Conservation (phyloP, 768 basidiomycete species). For the Russula foetens region DNA sequence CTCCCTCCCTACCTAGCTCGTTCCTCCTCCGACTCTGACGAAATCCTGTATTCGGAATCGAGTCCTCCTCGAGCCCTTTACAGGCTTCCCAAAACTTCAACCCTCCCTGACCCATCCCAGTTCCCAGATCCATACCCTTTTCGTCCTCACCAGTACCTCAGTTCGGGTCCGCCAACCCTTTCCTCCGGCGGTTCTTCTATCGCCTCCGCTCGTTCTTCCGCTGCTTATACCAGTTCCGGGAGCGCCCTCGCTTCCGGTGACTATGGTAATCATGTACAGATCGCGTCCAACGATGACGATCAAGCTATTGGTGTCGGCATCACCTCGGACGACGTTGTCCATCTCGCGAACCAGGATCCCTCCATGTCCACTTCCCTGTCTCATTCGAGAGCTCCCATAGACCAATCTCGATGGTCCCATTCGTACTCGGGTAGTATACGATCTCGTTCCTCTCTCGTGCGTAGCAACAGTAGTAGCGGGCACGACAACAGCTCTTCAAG, state of each 20-base stretch:
- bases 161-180: conserved; percentile 44
- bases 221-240: conserved; percentile 68
- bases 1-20: conserved; percentile 32
- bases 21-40: conserved; percentile 35
- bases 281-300: conserved; percentile 53
- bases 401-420: conserved; percentile 69
- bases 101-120: conserved; percentile 54
- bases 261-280: conserved; percentile 50
- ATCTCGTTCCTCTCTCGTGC: conserved; percentile 64
- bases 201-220: conserved; percentile 65
- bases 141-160: conserved; percentile 40
- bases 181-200: conserved; percentile 67
- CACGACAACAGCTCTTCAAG: conserved; percentile 31
- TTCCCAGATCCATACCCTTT: conserved; percentile 70
- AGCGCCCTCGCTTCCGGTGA: conserved; percentile 54
- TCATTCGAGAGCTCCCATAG: conserved; percentile 44
- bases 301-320: conserved; percentile 50
- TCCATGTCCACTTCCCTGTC: conserved; percentile 36
- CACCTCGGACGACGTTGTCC: conserved; percentile 56
- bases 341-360: conserved; percentile 49
- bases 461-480: conserved; percentile 39
- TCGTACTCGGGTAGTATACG: conserved; percentile 53
- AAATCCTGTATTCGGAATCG: conserved; percentile 31
- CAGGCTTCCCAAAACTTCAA: conserved; percentile 38
- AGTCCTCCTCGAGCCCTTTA: conserved; percentile 27